Base-by-base conservation (phyloP, 1,284 basidiomycete genomes). In the Boletus semigastroideus region DNA sequence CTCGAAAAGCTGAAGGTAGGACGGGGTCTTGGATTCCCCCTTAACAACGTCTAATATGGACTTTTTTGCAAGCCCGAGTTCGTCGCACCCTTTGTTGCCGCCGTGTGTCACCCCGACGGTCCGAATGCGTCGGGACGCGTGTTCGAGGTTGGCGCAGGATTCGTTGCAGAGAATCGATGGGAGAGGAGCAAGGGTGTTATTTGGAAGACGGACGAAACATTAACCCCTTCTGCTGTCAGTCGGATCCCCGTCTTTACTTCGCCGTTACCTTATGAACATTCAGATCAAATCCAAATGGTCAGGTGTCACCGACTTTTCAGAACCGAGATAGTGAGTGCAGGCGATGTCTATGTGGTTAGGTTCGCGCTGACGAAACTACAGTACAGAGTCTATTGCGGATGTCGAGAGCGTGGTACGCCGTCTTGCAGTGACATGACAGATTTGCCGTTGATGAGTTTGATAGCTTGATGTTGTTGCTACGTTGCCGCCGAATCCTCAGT, bases 81-180 rank as follows among this genome's bases (percentile, higher is more conserved):
- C 59, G 90, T 99, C 43, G 94, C 94, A 1, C 95, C 97, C 3
- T 87, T 99, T 55, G 93, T 98, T 42, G 86, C 81, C 25, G 90
- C 84, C 4, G 73, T 90, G 17, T 82, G 80, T 51, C 88, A 92
- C 56, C 88, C 90, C 1, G 79, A 92, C 60, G 87, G 88, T 5
- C 88, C 89, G 16, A 84, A 95, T 53, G 88, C 90, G 1, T 87
- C 81, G 40, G 97, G 97, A 27, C 86, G 87, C 62, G 79, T 96
- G 37, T 98, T 96, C 62, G 96, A 99, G 74, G 82, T 95, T 37
- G 97, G 95, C 40, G 97, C 92, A 44, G 97, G 96, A 12, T 99
- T 87, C 70, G 79, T 94, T 55, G 91, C 94, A 8, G 92, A 96
- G 72, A 80, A 98, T 52, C 83, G 97, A 57, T 98, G 94, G 89